A percentile compares a stretch with the other conserved stretches of the same genome.
Evolutionary conservation across 208 protist genomes (phyloP).

Genomic region (Angomonas ambiguus): DNA sequence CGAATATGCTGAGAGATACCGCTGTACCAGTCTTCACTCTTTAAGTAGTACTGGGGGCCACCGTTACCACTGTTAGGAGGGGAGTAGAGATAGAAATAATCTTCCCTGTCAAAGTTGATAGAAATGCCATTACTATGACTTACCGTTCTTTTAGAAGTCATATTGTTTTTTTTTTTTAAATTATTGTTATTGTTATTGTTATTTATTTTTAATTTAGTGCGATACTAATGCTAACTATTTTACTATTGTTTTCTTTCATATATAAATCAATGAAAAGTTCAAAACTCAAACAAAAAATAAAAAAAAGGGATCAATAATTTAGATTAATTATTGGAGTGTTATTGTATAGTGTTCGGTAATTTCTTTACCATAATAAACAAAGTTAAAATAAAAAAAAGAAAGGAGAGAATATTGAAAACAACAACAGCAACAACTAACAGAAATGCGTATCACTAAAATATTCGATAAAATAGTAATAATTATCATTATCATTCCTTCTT

Average conservation of each 20-base stretch:
- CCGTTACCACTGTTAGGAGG: too few relatives aligned
- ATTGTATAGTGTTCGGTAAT: too few relatives aligned
- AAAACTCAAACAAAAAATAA: conserved; percentile 10
- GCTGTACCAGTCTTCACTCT: not conserved
- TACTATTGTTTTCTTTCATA: too few relatives aligned
- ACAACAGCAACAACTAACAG: not conserved
- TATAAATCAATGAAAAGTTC: conserved; percentile 7
- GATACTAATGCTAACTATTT: not conserved
- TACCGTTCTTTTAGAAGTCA: not conserved
- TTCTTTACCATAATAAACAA: too few relatives aligned
- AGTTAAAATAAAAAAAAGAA: not conserved
- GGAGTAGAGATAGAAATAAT: not conserved
- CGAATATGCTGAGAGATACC: not conserved
- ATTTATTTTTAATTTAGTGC: not conserved
- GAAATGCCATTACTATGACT: not conserved
- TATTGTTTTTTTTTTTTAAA: conserved; percentile 1
- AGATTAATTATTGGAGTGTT: too few relatives aligned
- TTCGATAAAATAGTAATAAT: conserved; percentile 4
- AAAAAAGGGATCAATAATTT: too few relatives aligned
- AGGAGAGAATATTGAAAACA: not conserved
- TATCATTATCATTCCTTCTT: not conserved
- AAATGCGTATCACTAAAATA: not conserved
- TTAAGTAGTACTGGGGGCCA: not conserved
- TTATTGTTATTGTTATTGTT: not conserved
- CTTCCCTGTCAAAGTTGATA: not conserved